Evolutionary conservation across 1,284 basidiomycete genomes (phyloP).

Genomic region (Amylostereum areolatum): DNA sequence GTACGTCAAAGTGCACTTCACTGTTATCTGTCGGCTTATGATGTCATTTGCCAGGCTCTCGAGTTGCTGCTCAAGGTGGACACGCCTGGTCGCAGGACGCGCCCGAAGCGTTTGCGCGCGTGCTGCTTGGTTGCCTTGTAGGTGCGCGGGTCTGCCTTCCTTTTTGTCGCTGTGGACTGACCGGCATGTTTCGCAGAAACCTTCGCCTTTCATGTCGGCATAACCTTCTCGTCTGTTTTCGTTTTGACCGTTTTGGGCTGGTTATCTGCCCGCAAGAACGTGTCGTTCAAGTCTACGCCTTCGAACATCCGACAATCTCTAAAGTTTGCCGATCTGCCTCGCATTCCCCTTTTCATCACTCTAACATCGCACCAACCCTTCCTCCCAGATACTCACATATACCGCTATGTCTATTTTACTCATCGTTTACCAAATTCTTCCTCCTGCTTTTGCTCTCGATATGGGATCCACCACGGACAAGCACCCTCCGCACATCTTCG

Average conservation of each 20-base stretch:
- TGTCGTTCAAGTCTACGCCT: constrained; percentile 5
- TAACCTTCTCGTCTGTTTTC: constrained; percentile 50
- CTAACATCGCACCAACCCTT: background rate
- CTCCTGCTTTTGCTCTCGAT: constrained; percentile 79
- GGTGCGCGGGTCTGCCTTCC: constrained; percentile 31
- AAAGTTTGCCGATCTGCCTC: constrained; percentile 29
- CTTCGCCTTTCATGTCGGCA: constrained; percentile 61
- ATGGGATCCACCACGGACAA: constrained; percentile 55
- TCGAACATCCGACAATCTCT: constrained; percentile 62
- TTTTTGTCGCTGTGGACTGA: constrained; percentile 5
- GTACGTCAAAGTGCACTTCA: constrained; percentile 27
- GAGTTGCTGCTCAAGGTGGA: constrained; percentile 2
- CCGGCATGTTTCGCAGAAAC: constrained; percentile 44
- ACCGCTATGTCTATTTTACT: constrained; percentile 79
- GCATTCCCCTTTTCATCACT: background rate
- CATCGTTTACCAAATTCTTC: constrained; percentile 82
- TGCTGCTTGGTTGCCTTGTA: constrained; percentile 56
- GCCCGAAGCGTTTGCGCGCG: constrained; percentile 44
- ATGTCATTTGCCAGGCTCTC: background rate
- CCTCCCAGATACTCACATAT: constrained; percentile 59
- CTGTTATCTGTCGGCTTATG: background rate
- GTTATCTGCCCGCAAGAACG: constrained; percentile 18
- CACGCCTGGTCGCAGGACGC: constrained; percentile 27
- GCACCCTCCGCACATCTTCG: constrained; percentile 6
- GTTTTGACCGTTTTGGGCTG: constrained; percentile 38